phyloP scores from a whole-genome alignment of 441 rosid species.

The Pelargonium myrrhifolium region DNA sequence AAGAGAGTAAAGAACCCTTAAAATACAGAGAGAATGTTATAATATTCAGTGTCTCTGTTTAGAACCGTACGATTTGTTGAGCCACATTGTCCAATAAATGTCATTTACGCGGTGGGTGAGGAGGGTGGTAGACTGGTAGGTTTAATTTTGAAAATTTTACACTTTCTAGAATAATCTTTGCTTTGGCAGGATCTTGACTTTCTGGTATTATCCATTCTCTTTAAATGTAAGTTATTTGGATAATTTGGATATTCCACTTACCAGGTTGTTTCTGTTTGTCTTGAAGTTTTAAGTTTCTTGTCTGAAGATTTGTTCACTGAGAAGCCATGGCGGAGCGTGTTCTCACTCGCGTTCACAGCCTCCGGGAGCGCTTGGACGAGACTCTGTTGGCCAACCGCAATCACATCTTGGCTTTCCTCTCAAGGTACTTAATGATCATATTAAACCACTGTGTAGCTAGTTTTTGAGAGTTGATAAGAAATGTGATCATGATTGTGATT shows the following conservation, averaged over 20 bases:
- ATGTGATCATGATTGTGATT: background rate
- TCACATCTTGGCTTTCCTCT: constrained; percentile 74
- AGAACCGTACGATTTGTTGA: background rate
- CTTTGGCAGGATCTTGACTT: background rate
- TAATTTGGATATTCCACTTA: background rate
- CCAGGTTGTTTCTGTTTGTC: background rate
- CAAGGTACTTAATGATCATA: constrained; percentile 42
- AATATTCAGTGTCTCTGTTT: background rate
- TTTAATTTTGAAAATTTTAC: background rate
- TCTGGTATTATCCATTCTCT: background rate
- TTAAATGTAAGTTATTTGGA: background rate
- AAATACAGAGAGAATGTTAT: no score
- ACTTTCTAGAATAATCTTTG: background rate
- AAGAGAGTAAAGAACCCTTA: no score
- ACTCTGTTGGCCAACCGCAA: constrained; percentile 71
- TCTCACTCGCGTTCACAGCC: constrained; percentile 81
- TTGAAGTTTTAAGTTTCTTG: background rate
- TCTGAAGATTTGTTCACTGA: background rate
- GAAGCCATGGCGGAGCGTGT: constrained; percentile 48
- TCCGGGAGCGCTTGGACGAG: constrained; percentile 81
- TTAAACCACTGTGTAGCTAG: background rate
- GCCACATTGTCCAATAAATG: background rate
- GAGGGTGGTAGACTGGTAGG: background rate
- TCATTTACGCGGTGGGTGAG: background rate
- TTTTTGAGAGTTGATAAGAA: background rate